Conservation (phyloP, 495 filamentous ascomycete species). For the Oidiodendron maius region DNA sequence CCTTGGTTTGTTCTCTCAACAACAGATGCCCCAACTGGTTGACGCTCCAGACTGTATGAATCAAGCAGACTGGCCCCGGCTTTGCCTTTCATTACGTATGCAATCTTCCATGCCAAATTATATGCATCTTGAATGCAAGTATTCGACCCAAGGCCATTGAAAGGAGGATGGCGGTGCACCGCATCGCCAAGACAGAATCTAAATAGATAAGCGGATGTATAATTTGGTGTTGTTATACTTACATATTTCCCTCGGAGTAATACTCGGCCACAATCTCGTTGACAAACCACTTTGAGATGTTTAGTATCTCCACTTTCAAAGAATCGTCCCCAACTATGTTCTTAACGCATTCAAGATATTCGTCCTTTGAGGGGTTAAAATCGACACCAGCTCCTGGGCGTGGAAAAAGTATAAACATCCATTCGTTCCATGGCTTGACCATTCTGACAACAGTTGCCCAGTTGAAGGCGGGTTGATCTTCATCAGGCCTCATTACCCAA, state of each 20-base stretch:
- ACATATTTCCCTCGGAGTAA: slow-evolving; percentile 21
- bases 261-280: slow-evolving; percentile 44
- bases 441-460: slow-evolving; percentile 40
- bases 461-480: slow-evolving; percentile 32
- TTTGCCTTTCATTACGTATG: slow-evolving; percentile 37
- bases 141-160: slow-evolving; percentile 46
- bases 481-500: slow-evolving; percentile 44
- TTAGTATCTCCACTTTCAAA: slow-evolving; percentile 35
- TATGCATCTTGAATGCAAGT: slow-evolving; percentile 51
- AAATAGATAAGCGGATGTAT: not conserved
- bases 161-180: slow-evolving; percentile 45
- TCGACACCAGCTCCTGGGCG: slow-evolving; percentile 28
- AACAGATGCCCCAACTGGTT: slow-evolving; percentile 39
- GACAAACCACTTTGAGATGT: slow-evolving; percentile 44
- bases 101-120: slow-evolving; percentile 53
- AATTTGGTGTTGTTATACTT: not conserved
- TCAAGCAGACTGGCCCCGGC: slow-evolving; percentile 35
- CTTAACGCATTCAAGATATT: slow-evolving; percentile 33
- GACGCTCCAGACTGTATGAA: slow-evolving; percentile 44
- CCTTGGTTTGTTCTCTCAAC: slow-evolving; percentile 44
- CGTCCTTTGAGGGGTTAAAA: slow-evolving; percentile 29
- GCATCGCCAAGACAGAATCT: slow-evolving; percentile 47
- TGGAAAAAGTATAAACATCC: slow-evolving; percentile 49
- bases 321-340: slow-evolving; percentile 43
- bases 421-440: slow-evolving; percentile 51